A percentile compares a stretch with the other conserved stretches of the same genome.
Conservation (phyloP, 371 early-diverging fungal genomes). For the Actinomucor elegans region DNA sequence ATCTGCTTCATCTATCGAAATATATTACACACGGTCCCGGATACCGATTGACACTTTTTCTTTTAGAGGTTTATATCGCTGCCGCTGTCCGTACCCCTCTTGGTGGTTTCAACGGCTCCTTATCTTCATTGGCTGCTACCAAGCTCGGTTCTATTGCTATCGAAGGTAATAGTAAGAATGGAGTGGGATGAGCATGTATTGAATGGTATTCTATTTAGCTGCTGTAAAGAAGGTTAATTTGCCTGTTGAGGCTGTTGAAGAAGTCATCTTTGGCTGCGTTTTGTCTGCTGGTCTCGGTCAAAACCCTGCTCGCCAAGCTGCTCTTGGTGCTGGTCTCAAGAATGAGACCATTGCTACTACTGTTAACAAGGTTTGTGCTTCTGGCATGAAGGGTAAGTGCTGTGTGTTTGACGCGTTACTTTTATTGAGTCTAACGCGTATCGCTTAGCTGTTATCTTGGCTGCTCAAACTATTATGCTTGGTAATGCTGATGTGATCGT, state of each 20-base stretch:
- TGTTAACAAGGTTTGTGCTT: constrained; percentile 98
- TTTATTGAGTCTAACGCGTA: background rate
- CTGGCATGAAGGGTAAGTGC: constrained; percentile 85
- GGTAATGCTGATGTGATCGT: constrained; percentile 84
- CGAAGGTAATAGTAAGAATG: constrained; percentile 67
- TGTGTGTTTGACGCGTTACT: background rate
- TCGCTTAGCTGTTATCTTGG: constrained; percentile 81
- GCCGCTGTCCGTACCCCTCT: constrained; percentile 92
- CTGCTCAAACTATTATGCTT: constrained; percentile 80
- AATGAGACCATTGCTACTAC: constrained; percentile 82
- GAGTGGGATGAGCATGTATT: too few species aligned
- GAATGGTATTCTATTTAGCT: constrained; percentile 32
- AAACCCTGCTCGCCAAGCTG: constrained; percentile 96
- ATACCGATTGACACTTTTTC: background rate
- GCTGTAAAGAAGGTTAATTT: constrained; percentile 75
- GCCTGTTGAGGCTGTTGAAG: constrained; percentile 72
- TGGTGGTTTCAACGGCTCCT: constrained; percentile 90
- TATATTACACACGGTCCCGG: background rate
- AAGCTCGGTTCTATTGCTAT: constrained; percentile 90
- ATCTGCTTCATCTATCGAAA: background rate
- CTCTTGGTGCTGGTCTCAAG: constrained; percentile 84
- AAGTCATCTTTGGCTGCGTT: constrained; percentile 88
- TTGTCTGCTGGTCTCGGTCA: constrained; percentile 88
- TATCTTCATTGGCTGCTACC: constrained; percentile 82
- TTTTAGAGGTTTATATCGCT: constrained; percentile 82